phyloP scores from a whole-genome alignment of 164 flowering plant species.

The Vitis labrusca region DNA sequence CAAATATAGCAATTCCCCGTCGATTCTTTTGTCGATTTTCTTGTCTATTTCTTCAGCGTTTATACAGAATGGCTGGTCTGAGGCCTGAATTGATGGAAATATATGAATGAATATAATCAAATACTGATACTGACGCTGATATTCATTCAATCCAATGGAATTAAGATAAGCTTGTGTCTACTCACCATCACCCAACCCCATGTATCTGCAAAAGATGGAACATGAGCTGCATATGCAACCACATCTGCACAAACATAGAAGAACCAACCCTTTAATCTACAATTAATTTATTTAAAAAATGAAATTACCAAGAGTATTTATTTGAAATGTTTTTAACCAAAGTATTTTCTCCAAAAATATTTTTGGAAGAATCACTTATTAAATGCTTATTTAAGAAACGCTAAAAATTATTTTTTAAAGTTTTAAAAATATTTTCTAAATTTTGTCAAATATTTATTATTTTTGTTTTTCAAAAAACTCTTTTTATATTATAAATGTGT shows the following conservation, averaged over 20 bases:
- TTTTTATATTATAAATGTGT: too few relatives aligned
- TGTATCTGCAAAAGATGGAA: slow-evolving; percentile 88
- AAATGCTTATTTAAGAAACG: too few relatives aligned
- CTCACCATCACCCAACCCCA: slow-evolving; percentile 98
- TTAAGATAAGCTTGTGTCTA: not conserved
- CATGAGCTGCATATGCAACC: slow-evolving; percentile 76
- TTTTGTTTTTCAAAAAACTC: too few relatives aligned
- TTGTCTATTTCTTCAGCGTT: slow-evolving; percentile 57
- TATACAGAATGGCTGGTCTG: slow-evolving; percentile 63
- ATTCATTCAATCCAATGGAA: not conserved
- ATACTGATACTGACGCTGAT: not conserved
- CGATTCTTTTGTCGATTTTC: slow-evolving; percentile 59
- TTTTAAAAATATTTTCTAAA: too few relatives aligned
- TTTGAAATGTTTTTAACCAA: too few relatives aligned
- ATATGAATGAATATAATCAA: not conserved
- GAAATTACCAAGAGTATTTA: too few relatives aligned
- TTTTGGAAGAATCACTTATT: too few relatives aligned
- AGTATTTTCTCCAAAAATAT: too few relatives aligned
- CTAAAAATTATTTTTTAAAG: too few relatives aligned
- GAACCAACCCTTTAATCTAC: not conserved
- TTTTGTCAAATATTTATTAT: too few relatives aligned
- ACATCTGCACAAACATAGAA: slow-evolving; percentile 52
- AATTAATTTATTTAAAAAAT: not conserved
- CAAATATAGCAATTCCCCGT: slow-evolving; percentile 62
- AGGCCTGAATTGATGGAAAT: slow-evolving; percentile 46